Evolutionary conservation across 2,329 filamentous ascomycete genomes (phyloP).

Genomic region (Ascochyta koolunga): DNA sequence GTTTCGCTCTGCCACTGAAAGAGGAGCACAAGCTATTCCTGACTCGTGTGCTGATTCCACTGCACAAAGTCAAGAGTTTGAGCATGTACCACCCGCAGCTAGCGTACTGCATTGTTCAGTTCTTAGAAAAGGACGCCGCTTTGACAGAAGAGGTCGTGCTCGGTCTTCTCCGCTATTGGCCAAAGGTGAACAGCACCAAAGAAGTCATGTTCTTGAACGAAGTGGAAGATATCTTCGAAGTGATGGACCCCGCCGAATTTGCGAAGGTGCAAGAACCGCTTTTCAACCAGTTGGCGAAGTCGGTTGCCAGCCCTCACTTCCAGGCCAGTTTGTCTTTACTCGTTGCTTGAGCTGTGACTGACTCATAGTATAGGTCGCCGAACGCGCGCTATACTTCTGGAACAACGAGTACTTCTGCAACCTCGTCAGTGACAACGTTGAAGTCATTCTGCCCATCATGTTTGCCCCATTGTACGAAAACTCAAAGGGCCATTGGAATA

Average conservation of each 20-base stretch:
- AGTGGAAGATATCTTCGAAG: conserved; percentile 98
- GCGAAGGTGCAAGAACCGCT: conserved; percentile 97
- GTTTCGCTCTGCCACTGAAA: conserved; percentile 93
- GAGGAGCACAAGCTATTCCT: conserved; percentile 99
- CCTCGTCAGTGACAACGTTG: conserved; percentile 97
- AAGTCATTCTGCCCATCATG: conserved; percentile 98
- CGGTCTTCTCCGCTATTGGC: conserved; percentile 94
- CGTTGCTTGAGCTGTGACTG: neutral
- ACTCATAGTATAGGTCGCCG: conserved; percentile 69
- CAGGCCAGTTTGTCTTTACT: conserved; percentile 60
- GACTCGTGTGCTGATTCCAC: conserved; percentile 86
- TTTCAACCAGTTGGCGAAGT: conserved; percentile 97
- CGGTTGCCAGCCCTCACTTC: conserved; percentile 97
- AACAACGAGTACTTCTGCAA: conserved; percentile 99
- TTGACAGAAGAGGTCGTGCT: conserved; percentile 98
- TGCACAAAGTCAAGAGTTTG: conserved; percentile 98
- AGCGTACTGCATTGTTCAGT: conserved; percentile 98
- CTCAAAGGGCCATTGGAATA: conserved; percentile 98
- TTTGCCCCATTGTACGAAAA: conserved; percentile 98
- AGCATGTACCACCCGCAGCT: conserved; percentile 99
- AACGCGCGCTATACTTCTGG: conserved; percentile 98
- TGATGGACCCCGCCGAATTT: conserved; percentile 98
- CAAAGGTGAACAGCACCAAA: conserved; percentile 99
- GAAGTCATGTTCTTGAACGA: conserved; percentile 99
- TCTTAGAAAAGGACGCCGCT: conserved; percentile 95